These are phyloP conservation scores for Solanum appendiculatum DNA, from an alignment of 257 asterid species.

Conservation along the genomic window DNA sequence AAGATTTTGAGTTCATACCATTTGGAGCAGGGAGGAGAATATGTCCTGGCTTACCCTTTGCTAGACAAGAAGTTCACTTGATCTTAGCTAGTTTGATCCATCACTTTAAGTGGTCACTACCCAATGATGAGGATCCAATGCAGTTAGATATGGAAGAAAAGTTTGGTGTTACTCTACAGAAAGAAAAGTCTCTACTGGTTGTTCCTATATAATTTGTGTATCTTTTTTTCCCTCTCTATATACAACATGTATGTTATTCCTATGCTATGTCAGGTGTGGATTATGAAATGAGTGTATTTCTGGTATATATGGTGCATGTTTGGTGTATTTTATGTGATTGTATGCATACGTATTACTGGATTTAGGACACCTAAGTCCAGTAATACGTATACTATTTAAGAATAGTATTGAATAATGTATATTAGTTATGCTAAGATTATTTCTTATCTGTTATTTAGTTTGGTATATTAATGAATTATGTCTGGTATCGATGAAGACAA, in stretches of 20 bases:
- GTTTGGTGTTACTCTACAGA: conserved; percentile 13
- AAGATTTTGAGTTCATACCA: conserved; percentile 30
- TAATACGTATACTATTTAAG: too few species aligned
- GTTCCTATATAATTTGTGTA: neutral
- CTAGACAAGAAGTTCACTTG: conserved; percentile 10
- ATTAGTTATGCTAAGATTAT: too few species aligned
- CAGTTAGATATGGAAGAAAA: conserved; percentile 15
- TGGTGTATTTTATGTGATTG: neutral
- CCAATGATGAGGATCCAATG: neutral
- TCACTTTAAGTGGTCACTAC: conserved; percentile 20
- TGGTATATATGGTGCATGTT: neutral
- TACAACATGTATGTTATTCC: neutral
- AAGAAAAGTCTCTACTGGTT: conserved; percentile 3
- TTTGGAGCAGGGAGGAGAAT: conserved; percentile 48
- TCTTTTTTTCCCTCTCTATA: neutral
- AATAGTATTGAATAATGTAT: too few species aligned
- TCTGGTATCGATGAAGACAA: too few species aligned
- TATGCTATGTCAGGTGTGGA: neutral
- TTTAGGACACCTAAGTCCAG: too few species aligned
- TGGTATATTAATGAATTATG: too few species aligned
- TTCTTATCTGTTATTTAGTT: too few species aligned
- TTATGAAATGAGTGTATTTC: neutral
- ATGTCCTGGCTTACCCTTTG: conserved; percentile 40
- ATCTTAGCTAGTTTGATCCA: conserved; percentile 18
- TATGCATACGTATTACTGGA: neutral